A percentile compares a stretch with the other conserved stretches of the same genome.
These are phyloP conservation scores for Calonectria henricotiae DNA, from an alignment of 2,329 filamentous ascomycete genomes.

Conservation along the genomic window DNA sequence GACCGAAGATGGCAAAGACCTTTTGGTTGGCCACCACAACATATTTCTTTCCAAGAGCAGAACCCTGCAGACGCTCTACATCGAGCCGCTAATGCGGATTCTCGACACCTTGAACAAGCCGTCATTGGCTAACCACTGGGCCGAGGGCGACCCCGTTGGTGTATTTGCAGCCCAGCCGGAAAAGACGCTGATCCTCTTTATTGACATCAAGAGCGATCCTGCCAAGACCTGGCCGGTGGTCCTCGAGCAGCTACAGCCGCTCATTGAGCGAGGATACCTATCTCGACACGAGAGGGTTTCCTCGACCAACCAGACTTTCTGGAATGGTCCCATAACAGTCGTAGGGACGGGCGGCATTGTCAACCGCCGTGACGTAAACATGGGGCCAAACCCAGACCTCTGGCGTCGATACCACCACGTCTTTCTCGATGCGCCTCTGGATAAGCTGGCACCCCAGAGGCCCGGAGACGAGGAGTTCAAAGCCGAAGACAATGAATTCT, in stretches of 20 bases:
- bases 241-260: slow-evolving; percentile 65
- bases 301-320: slow-evolving; percentile 57
- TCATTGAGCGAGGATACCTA: slow-evolving; percentile 73
- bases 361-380: slow-evolving; percentile 45
- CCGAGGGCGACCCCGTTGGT: slow-evolving; percentile 57
- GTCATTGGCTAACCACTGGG: fast-evolving
- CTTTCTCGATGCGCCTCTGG: slow-evolving; percentile 78
- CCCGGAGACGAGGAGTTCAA: slow-evolving; percentile 29
- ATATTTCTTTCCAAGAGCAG: slow-evolving; percentile 63
- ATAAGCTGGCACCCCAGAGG: slow-evolving; percentile 52
- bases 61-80: slow-evolving; percentile 75
- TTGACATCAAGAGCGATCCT: slow-evolving; percentile 76
- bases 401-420: slow-evolving; percentile 65
- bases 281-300: slow-evolving; percentile 65
- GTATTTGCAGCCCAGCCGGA: slow-evolving; percentile 70
- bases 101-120: slow-evolving; percentile 61
- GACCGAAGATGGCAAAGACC: slow-evolving; percentile 60
- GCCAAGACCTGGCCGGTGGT: slow-evolving; percentile 51
- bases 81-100: slow-evolving; percentile 75
- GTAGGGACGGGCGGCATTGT: slow-evolving; percentile 75
- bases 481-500: slow-evolving; percentile 67
- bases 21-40: slow-evolving; percentile 77
- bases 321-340: slow-evolving; percentile 73
- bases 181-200: slow-evolving; percentile 73
- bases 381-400: slow-evolving; percentile 32